Evolutionary conservation across 176 grass and related monocot species (phyloP), one percentile per base, ranked within the genome.

Genomic region (Chloris gayana): DNA sequence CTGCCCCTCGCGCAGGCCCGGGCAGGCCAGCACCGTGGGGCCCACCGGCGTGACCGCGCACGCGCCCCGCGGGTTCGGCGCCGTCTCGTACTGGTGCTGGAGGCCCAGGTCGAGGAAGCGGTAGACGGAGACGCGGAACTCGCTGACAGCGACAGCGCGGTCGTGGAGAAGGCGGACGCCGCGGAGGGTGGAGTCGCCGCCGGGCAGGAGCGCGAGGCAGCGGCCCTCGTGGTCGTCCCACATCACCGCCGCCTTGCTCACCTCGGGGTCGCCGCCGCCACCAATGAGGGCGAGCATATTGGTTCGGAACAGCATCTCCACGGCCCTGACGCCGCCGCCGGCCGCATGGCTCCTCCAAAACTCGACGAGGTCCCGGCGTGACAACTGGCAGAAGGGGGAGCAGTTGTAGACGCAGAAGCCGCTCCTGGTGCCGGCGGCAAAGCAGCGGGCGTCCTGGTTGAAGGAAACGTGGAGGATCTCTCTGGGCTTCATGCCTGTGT

Each of bases 321-420:
- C 15, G 31, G 63, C 1, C 63, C 31, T 5, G 4, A 17, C 1
- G 2, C 61, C 29, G 61, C 61, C 29, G 3, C 27, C 24, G 26
- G 15, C 27, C 13, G 14, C 30, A 5, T 8, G 3, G 12, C 25
- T 19, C 6, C 53, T 22, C 17, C 53, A 7, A 21, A 22, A 56
- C 19, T 56, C 22, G 21, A 56, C 90, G 62, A 97, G 89, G 74
- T 97, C 90, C n/a, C 93, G 78, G 41, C 80, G 87, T 71, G 91
- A 90, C 67, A 97, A 90, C 83, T 93, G 88, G 9, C 93, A 90
- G 70, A 97, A 93, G 14, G 93, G 93, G 80, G 92, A 85, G 58
- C 90, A 97, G 26, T 97, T 97, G 68, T 86, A 97, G 88, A 97
- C 90, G 85, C 90, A 85, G 85, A 97, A 97, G 17, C 93, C 93